Conservation (phyloP, 2,329 filamentous ascomycete genomes). For the Dactylonectria macrodidyma region DNA sequence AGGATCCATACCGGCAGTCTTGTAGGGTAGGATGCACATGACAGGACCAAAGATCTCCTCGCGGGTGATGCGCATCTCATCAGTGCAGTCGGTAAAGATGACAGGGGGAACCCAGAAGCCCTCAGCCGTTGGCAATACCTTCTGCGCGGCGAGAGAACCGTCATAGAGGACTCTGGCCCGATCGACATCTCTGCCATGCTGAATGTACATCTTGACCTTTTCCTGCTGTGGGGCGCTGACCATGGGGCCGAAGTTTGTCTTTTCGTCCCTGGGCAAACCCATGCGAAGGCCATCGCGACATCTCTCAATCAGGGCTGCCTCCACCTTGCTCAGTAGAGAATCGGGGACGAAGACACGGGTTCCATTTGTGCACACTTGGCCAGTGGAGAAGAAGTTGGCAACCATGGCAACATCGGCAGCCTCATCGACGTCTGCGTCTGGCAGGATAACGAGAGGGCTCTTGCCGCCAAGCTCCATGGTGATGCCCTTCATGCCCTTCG, state of each 20-base stretch:
- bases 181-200: constrained; percentile 80
- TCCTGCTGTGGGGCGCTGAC: constrained; percentile 81
- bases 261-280: constrained; percentile 79
- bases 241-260: constrained; percentile 88
- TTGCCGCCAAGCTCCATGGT: constrained; percentile 95
- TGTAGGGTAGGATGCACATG: constrained; percentile 84
- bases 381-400: constrained; percentile 93
- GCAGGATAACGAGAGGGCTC: constrained; percentile 84
- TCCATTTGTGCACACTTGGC: constrained; percentile 94
- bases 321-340: constrained; percentile 76
- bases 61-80: constrained; percentile 82
- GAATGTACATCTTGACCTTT: constrained; percentile 85
- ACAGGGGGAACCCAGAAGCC: constrained; percentile 92
- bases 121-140: constrained; percentile 63
- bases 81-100: constrained; percentile 88
- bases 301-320: constrained; percentile 71
- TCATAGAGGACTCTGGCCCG: constrained; percentile 82
- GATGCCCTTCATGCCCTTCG: constrained; percentile 87
- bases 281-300: constrained; percentile 78
- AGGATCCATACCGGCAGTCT: constrained; percentile 56
- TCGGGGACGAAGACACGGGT: constrained; percentile 87
- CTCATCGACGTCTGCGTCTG: constrained; percentile 82
- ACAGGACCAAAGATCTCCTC: constrained; percentile 95
- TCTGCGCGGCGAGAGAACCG: constrained; percentile 71
- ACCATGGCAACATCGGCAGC: constrained; percentile 95